Evolutionary conservation across 495 filamentous ascomycete species (phyloP), one percentile per base, ranked within the genome.

Genomic region (Hypomontagnella submonticulosa): DNA sequence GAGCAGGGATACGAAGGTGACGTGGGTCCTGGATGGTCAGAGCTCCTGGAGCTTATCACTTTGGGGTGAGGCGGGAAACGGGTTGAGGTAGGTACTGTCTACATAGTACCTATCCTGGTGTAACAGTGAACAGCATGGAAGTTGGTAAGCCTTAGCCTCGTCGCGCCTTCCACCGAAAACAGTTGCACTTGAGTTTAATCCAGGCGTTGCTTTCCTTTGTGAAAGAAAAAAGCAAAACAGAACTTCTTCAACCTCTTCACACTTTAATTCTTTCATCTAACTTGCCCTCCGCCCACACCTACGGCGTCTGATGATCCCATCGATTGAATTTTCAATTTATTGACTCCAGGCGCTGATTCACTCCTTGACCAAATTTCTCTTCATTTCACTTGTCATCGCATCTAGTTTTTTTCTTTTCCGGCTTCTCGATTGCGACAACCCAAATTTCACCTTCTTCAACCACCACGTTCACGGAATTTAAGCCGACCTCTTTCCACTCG

Each of bases 131-230:
- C 52, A 15, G 16, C 44, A 50, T 33, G 20, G 18, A n/a, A 10
- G 1, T 34, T 38, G 15, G 18, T 15, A 15, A 33, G 46, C 27
- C 23, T 27, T 18, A 65, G 59, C 66, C 59, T 69, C 66, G 66
- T 69, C 66, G 66, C 66, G 66, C 66, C 59, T 55, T 46, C 59
- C 49, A 63, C 66, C 66, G 66, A 69, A 69, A 69, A 63, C 66
- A 69, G 63, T 57, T 63, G 46, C 46, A 50, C 40, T 52, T 44
- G 23, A 46, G 44, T 46, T 33, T 13, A 46, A 6, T 42, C 42
- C 8, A 15, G 13, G 33, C 27, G 3, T 47, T 12, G n/a, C 3
- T 32, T 27, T 56, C 55, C 56, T 60, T 49, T 67, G 40, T 47
- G 48, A 11, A 52, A 59, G 34, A 38, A 38, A 50, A 66, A 54